These are phyloP conservation scores for Clavariopsis aquatica DNA, from an alignment of 495 filamentous ascomycete genomes.

Conservation along the genomic window DNA sequence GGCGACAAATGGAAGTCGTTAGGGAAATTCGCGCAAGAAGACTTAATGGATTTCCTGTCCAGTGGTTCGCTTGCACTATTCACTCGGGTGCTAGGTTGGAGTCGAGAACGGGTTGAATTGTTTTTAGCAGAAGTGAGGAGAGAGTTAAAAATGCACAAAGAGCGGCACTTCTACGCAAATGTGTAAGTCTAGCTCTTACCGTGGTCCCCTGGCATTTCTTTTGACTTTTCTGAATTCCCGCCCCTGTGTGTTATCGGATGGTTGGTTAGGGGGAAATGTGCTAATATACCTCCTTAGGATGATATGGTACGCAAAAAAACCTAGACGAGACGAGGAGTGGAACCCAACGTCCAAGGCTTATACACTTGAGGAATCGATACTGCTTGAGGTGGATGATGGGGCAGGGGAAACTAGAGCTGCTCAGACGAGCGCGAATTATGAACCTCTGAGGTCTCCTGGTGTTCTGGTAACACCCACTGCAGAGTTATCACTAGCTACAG, in stretches of 20 bases:
- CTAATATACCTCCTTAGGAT: background rate
- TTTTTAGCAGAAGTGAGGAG: constrained; percentile 38
- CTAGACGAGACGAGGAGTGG: background rate
- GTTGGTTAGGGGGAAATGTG: no score
- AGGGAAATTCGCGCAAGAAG: constrained; percentile 20
- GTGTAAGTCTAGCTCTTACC: constrained; percentile 33
- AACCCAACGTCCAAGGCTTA: background rate
- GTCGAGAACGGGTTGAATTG: constrained; percentile 40
- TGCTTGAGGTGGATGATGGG: background rate
- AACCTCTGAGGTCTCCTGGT: background rate
- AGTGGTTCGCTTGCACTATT: constrained; percentile 33
- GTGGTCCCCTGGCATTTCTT: no score
- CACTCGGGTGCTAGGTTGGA: constrained; percentile 43
- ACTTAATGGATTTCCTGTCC: constrained; percentile 31
- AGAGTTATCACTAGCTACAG: background rate
- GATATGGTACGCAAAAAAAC: constrained; percentile 4
- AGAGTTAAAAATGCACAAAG: constrained; percentile 39
- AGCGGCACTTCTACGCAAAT: constrained; percentile 30
- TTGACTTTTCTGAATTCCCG: no score
- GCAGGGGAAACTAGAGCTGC: background rate
- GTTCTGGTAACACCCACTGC: background rate
- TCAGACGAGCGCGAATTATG: no score
- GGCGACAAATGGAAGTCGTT: constrained; percentile 30
- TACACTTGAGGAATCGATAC: background rate
- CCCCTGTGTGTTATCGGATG: no score